phyloP scores from a whole-genome alignment of 2,329 filamentous ascomycete genomes.

The Sporothrix curviconia region DNA sequence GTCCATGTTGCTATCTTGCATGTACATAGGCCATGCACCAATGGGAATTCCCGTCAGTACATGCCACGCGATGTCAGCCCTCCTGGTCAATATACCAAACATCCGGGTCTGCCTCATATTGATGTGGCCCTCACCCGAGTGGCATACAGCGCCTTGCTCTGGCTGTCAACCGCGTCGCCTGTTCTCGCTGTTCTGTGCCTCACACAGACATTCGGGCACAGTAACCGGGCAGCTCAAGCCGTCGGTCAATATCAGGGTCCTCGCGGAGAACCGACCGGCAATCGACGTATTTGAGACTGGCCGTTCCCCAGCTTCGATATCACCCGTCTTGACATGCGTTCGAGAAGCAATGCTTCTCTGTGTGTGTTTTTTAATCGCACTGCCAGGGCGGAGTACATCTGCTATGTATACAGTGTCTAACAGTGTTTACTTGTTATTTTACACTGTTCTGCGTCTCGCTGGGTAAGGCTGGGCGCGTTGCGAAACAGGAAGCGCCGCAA shows the following conservation, averaged over 20 bases:
- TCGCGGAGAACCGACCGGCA: neutral
- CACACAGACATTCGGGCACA: neutral
- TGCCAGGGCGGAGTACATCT: neutral
- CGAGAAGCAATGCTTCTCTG: too few relatives aligned
- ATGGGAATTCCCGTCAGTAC: too few relatives aligned
- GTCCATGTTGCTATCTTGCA: too few relatives aligned
- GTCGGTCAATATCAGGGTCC: neutral
- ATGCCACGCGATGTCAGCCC: neutral
- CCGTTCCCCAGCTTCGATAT: neutral
- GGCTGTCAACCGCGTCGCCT: too few relatives aligned
- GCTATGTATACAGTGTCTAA: neutral
- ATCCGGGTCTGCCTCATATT: neutral
- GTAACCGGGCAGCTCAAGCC: neutral
- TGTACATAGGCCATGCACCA: neutral
- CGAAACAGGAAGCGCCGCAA: slow-evolving; percentile 14
- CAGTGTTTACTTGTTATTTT: neutral
- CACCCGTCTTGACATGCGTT: neutral
- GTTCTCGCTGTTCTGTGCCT: too few relatives aligned
- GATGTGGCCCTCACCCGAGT: neutral
- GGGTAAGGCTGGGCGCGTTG: slow-evolving; percentile 5
- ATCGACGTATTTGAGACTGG: neutral
- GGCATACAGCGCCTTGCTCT: too few relatives aligned
- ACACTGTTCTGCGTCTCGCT: neutral
- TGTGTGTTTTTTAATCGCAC: too few relatives aligned
- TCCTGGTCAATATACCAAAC: neutral